Percentiles rank a stretch among this genome's conserved stretches.
phyloP scores from a whole-genome alignment of 2,329 filamentous ascomycete genomes.

The Paradendryphiella salina region DNA sequence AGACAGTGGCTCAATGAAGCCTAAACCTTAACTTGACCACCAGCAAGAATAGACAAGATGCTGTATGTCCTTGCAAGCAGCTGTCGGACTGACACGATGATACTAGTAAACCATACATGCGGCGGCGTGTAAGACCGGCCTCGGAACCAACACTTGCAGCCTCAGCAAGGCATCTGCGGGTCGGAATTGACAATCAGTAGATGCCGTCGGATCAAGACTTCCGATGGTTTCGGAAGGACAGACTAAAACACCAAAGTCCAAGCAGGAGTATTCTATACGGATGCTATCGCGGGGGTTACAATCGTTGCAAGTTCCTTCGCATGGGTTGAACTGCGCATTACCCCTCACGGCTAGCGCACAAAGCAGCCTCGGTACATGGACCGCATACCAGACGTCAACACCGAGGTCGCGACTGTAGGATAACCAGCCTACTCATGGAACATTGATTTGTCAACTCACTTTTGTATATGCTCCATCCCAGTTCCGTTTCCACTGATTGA shows the following conservation, averaged over 20 bases:
- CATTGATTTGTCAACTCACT: not conserved
- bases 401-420: conserved; percentile 3
- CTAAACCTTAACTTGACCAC: conserved; percentile 29
- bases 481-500: too few relatives aligned
- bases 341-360: conserved; percentile 7
- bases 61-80: too few relatives aligned
- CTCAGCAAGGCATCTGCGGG: too few relatives aligned
- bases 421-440: not conserved
- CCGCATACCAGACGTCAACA: conserved; percentile 1
- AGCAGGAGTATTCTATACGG: too few relatives aligned
- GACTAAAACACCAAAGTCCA: not conserved
- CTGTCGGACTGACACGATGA: too few relatives aligned
- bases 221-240: too few relatives aligned
- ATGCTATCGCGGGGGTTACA: too few relatives aligned
- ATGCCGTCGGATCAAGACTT: too few relatives aligned
- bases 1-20: conserved; percentile 11
- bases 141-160: too few relatives aligned
- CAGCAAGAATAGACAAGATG: not conserved
- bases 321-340: not conserved
- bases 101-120: too few relatives aligned
- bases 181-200: too few relatives aligned
- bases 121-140: too few relatives aligned
- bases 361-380: conserved; percentile 12
- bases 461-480: not conserved
- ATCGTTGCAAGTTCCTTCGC: not conserved